Evolutionary conservation across 176 grass and related monocot species (phyloP).

Genomic region (Olyra latifolia): DNA sequence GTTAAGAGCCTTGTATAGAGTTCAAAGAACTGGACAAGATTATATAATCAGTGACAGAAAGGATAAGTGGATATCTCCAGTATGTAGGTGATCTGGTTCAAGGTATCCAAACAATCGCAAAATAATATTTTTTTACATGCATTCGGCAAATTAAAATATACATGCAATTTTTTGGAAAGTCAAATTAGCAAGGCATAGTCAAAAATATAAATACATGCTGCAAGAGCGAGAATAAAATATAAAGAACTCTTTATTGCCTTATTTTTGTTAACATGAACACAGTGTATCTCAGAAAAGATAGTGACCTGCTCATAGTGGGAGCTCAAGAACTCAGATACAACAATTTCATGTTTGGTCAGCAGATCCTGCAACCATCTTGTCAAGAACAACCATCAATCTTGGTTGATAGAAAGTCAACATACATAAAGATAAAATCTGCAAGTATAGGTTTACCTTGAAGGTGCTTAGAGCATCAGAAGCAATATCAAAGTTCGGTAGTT

Average conservation of each 20-base stretch:
- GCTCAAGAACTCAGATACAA: slow-evolving; percentile 59
- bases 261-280: slow-evolving; percentile 23
- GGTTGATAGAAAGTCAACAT: slow-evolving; percentile 1
- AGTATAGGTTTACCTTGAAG: slow-evolving; percentile 64
- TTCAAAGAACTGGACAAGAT: slow-evolving; percentile 69
- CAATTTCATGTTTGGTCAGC: slow-evolving; percentile 75
- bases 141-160: slow-evolving; percentile 12
- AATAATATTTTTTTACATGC: slow-evolving; percentile 9
- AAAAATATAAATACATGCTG: neutral
- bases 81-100: slow-evolving; percentile 15
- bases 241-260: neutral
- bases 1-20: slow-evolving; percentile 61
- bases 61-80: slow-evolving; percentile 7
- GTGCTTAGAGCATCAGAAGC: slow-evolving; percentile 76
- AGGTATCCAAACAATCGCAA: slow-evolving; percentile 8
- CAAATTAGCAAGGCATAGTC: neutral
- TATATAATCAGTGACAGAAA: neutral
- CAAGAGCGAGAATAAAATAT: neutral
- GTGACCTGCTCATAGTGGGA: slow-evolving; percentile 65
- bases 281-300: slow-evolving; percentile 17
- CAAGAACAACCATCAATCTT: slow-evolving; percentile 18
- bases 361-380: slow-evolving; percentile 63
- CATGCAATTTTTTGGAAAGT: neutral
- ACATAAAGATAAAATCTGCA: neutral
- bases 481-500: slow-evolving; percentile 82